phyloP scores from a whole-genome alignment of 2,329 filamentous ascomycete genomes.

The Dactylonectria estremocensis region DNA sequence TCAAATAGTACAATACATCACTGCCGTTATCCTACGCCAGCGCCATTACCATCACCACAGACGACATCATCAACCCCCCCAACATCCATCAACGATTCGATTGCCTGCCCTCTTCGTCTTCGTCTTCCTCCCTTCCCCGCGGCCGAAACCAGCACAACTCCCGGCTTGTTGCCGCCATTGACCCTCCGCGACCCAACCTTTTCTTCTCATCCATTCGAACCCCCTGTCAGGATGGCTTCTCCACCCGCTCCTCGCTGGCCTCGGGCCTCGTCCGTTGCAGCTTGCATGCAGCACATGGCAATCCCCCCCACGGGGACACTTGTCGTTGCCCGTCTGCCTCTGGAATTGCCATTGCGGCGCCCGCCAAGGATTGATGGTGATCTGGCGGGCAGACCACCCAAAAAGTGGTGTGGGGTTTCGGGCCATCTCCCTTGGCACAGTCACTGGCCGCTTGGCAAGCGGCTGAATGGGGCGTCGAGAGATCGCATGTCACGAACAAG shows the following conservation, averaged over 20 bases:
- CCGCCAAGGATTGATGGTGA: background rate
- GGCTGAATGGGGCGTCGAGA: conserved; percentile 22
- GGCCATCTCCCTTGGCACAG: conserved; percentile 3
- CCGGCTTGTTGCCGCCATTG: conserved; percentile 17
- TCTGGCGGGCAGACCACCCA: conserved; percentile 4
- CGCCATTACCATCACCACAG: background rate
- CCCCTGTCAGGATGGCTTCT: conserved; percentile 8
- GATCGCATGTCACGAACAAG: background rate
- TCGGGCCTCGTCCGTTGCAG: background rate
- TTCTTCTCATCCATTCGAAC: too few species aligned
- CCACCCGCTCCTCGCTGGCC: conserved; percentile 13
- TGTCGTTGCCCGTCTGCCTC: too few species aligned
- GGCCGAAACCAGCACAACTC: background rate
- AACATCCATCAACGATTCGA: conserved; percentile 2
- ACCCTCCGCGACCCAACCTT: background rate
- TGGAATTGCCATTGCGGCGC: too few species aligned
- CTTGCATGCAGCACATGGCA: background rate
- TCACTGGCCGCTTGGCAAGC: background rate
- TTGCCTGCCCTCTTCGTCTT: background rate
- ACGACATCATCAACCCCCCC: background rate
- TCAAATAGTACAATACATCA: background rate
- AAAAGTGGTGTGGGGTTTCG: conserved; percentile 22
- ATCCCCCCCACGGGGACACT: background rate
- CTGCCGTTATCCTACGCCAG: background rate
- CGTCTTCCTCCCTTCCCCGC: background rate